Conservation (phyloP, 1,284 basidiomycete genomes). For the Kwoniella shivajii region DNA sequence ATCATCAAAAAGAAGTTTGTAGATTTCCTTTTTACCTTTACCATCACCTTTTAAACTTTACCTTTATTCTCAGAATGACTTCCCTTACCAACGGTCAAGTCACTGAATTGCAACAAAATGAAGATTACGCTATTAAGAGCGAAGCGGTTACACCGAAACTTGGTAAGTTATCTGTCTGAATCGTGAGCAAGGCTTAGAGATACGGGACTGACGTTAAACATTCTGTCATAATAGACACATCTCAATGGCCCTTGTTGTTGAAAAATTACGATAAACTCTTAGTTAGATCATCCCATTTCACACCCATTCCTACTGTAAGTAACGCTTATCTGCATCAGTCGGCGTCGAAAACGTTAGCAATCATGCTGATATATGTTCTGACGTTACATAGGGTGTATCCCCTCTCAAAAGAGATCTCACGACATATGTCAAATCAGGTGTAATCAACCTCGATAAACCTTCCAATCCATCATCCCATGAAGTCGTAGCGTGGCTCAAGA, state of each 20-base stretch:
- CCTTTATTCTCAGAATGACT: background rate
- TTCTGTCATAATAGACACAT: constrained; percentile 66
- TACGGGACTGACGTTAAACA: background rate
- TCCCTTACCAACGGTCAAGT: constrained; percentile 34
- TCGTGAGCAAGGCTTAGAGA: background rate
- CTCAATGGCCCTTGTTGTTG: constrained; percentile 94
- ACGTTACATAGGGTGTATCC: constrained; percentile 65
- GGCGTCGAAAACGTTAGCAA: background rate
- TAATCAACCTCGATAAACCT: constrained; percentile 99
- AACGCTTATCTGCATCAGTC: background rate
- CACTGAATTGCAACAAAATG: constrained; percentile 53
- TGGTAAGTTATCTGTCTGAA: constrained; percentile 32
- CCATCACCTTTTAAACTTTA: background rate
- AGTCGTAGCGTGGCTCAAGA: constrained; percentile 97
- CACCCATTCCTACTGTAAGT: constrained; percentile 76
- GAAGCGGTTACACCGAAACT: constrained; percentile 72
- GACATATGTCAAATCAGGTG: constrained; percentile 93
- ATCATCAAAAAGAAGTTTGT: constrained; percentile 2
- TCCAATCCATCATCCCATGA: constrained; percentile 99
- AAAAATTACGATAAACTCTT: constrained; percentile 97
- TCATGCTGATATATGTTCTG: background rate
- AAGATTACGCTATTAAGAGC: constrained; percentile 82
- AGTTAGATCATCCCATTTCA: constrained; percentile 94
- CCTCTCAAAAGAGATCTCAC: constrained; percentile 91
- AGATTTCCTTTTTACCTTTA: background rate